These are phyloP conservation scores for Delonix regia DNA, from an alignment of 306 rosid species.

Conservation along the genomic window DNA sequence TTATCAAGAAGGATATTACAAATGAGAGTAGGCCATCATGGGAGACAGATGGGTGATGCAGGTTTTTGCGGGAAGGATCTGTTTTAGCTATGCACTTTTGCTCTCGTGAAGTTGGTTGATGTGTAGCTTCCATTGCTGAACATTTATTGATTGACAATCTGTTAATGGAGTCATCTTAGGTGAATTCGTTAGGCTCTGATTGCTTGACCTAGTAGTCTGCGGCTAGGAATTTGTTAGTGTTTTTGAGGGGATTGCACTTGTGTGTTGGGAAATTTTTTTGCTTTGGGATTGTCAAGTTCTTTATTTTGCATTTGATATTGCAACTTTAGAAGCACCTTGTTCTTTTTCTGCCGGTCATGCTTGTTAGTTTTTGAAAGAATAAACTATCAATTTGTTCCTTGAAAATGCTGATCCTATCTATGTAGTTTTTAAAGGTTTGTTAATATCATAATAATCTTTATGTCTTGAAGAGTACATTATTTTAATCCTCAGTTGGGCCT, in stretches of 20 bases:
- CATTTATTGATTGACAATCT: not conserved
- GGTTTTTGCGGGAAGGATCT: conserved; percentile 30
- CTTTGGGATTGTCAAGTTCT: conserved; percentile 24
- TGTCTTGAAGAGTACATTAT: no score
- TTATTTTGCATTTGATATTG: not conserved
- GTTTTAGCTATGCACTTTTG: not conserved
- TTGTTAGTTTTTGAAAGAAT: not conserved
- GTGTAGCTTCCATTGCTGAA: conserved; percentile 18
- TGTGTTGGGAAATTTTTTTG: conserved; percentile 23
- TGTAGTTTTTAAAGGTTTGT: no score
- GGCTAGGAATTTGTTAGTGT: conserved; percentile 35
- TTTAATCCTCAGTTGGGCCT: no score
- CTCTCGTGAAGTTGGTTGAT: not conserved
- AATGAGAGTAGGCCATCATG: conserved; percentile 72
- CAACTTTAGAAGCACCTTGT: not conserved
- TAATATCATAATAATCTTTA: no score
- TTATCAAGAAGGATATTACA: conserved; percentile 64
- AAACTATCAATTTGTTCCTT: no score
- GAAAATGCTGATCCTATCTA: no score
- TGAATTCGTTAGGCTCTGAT: conserved; percentile 20
- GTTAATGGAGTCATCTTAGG: conserved; percentile 5
- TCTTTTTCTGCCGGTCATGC: not conserved
- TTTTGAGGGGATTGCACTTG: conserved; percentile 27
- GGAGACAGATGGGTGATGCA: conserved; percentile 68
- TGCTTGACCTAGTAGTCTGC: conserved; percentile 28